Evolutionary conservation across 352 stramenopile species (phyloP).

Genomic region (Pythium coloratum): DNA sequence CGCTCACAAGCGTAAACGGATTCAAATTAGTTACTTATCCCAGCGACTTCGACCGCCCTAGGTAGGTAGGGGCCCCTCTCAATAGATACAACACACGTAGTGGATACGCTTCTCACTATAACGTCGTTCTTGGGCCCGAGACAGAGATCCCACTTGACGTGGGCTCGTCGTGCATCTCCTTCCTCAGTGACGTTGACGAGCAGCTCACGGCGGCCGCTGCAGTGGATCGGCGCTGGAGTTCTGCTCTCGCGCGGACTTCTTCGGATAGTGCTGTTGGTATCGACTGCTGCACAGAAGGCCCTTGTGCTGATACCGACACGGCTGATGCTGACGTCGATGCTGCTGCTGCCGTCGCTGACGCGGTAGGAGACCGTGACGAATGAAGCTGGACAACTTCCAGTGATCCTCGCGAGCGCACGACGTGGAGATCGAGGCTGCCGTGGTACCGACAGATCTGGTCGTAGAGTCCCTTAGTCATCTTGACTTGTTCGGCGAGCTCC

Average conservation of each 20-base stretch:
- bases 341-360: background rate
- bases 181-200: background rate
- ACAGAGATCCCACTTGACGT: background rate
- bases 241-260: conserved; percentile 6
- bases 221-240: conserved; percentile 12
- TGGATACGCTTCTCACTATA: background rate
- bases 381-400: conserved; percentile 43
- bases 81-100: conserved; percentile 1
- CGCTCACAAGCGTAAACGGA: background rate
- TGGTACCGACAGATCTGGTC: conserved; percentile 43
- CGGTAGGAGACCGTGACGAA: background rate
- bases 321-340: background rate
- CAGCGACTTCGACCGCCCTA: background rate
- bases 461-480: conserved; percentile 37
- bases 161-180: background rate
- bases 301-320: too few relatives aligned
- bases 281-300: background rate
- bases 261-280: conserved; percentile 1
- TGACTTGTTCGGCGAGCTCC: conserved; percentile 50
- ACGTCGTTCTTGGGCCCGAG: background rate
- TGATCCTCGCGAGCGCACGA: conserved; percentile 25
- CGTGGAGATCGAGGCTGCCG: conserved; percentile 44
- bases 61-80: background rate
- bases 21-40: background rate
- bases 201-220: conserved; percentile 9